phyloP scores from a whole-genome alignment of 805 yeast species.

The Schizosaccharomyces octosporus region DNA sequence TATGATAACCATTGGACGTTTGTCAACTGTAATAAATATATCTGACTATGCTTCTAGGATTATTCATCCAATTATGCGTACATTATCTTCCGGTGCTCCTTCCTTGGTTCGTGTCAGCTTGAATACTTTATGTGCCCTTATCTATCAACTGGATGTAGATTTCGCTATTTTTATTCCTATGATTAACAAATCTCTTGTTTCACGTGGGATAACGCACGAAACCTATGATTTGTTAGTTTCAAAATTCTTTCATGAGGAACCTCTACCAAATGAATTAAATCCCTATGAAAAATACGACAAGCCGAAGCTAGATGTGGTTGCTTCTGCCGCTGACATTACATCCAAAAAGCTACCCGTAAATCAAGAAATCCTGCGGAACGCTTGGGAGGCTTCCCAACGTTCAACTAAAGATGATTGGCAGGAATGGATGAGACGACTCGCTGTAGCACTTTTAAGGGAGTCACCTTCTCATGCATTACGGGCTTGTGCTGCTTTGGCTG shows the following conservation, averaged over 20 bases:
- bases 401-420: conserved; percentile 92
- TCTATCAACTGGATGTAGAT: conserved; percentile 62
- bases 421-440: conserved; percentile 78
- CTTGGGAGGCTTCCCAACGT: conserved; percentile 81
- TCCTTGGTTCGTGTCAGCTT: conserved; percentile 43
- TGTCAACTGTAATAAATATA: conserved; percentile 46
- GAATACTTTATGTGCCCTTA: conserved; percentile 49
- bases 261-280: conserved; percentile 52
- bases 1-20: conserved; percentile 56
- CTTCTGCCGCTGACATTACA: conserved; percentile 36
- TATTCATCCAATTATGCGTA: conserved; percentile 61
- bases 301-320: conserved; percentile 1
- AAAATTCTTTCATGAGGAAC: conserved; percentile 59
- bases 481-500: conserved; percentile 76
- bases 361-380: conserved; percentile 38
- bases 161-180: conserved; percentile 70
- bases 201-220: conserved; percentile 41
- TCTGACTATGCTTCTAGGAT: conserved; percentile 79
- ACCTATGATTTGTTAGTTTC: conserved; percentile 61
- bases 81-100: conserved; percentile 25
- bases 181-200: conserved; percentile 32
- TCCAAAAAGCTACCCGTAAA: conserved; percentile 51
- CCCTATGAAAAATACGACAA: conserved; percentile 29
- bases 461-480: conserved; percentile 85
- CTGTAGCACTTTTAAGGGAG: conserved; percentile 66